Percentiles rank a stretch among this genome's conserved stretches.
phyloP scores from a whole-genome alignment of 1,284 basidiomycete genomes.

The Trichosporon asahii region DNA sequence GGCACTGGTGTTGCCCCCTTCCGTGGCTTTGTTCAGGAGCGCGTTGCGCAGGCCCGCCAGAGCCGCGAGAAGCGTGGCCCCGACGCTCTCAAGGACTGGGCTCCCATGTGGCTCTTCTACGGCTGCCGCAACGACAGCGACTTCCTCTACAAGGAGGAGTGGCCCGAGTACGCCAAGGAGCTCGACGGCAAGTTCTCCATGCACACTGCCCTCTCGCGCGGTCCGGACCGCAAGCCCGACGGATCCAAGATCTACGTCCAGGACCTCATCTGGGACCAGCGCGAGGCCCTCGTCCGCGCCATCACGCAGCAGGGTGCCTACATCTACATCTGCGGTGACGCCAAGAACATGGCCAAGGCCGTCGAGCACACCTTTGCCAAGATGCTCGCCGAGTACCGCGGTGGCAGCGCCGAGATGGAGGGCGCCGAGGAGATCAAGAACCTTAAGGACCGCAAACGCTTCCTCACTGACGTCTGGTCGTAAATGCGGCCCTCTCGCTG shows the following conservation, averaged over 20 bases:
- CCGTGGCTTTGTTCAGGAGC: constrained; percentile 97
- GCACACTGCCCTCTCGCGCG: constrained; percentile 83
- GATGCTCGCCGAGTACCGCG: constrained; percentile 91
- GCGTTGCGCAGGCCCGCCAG: constrained; percentile 88
- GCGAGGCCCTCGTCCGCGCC: constrained; percentile 74
- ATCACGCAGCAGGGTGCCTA: constrained; percentile 91
- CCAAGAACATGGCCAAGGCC: constrained; percentile 89
- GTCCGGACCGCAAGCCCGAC: constrained; percentile 71
- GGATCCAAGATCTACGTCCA: constrained; percentile 95
- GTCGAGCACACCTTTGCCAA: constrained; percentile 81
- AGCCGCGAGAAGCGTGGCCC: constrained; percentile 85
- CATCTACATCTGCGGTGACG: constrained; percentile 93
- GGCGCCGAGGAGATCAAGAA: constrained; percentile 85
- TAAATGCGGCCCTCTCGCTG: constrained; percentile 16
- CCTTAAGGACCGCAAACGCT: constrained; percentile 72
- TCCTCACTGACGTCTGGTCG: constrained; percentile 47
- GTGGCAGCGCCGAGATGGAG: constrained; percentile 75
- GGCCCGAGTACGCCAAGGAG: constrained; percentile 80
- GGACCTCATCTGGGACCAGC: constrained; percentile 81
- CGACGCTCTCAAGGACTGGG: constrained; percentile 92
- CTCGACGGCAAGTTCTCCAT: constrained; percentile 87
- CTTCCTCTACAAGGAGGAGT: constrained; percentile 91
- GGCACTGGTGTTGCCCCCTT: constrained; percentile 98
- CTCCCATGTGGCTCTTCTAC: constrained; percentile 89
- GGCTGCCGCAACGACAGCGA: constrained; percentile 88